phyloP scores from a whole-genome alignment of 208 protist species.

The Leishmania arabica region DNA sequence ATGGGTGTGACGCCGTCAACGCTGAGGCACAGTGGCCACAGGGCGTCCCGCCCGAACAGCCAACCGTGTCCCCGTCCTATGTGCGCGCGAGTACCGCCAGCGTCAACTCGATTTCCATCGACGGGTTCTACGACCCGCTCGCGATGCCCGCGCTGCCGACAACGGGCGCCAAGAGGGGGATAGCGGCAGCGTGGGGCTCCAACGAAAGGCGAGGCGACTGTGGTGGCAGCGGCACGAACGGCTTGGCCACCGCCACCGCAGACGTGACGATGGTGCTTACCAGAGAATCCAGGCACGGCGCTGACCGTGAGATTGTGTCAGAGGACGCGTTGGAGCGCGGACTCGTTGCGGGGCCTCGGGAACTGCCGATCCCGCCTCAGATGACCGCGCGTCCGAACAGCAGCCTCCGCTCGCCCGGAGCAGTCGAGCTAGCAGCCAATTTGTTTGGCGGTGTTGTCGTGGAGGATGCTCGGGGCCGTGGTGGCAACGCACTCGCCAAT shows the following conservation, averaged over 20 bases:
- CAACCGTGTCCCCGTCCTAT: slow-evolving; percentile 1
- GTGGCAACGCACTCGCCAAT: neutral
- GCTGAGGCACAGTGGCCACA: neutral
- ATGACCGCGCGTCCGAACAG: neutral
- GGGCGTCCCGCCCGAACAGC: neutral
- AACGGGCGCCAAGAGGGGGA: neutral
- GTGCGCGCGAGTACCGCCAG: slow-evolving; percentile 17
- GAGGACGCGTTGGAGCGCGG: neutral
- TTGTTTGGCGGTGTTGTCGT: neutral
- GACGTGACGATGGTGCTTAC: slow-evolving; percentile 10
- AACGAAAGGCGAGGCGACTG: neutral
- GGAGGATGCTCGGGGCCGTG: neutral
- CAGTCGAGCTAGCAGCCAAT: neutral
- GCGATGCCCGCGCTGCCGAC: slow-evolving; percentile 24
- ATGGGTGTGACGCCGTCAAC: neutral
- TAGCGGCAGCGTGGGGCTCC: neutral
- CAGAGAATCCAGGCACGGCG: slow-evolving; percentile 1
- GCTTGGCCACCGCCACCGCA: neutral
- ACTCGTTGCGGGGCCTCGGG: neutral
- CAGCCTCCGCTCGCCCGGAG: neutral
- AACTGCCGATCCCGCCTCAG: slow-evolving; percentile 5
- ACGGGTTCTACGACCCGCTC: slow-evolving; percentile 50
- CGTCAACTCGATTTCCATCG: slow-evolving; percentile 23
- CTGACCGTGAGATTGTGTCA: neutral
- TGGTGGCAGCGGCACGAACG: neutral